Evolutionary conservation across 305 asterid genomes (phyloP).

Genomic region (Rubia tinctorum): DNA sequence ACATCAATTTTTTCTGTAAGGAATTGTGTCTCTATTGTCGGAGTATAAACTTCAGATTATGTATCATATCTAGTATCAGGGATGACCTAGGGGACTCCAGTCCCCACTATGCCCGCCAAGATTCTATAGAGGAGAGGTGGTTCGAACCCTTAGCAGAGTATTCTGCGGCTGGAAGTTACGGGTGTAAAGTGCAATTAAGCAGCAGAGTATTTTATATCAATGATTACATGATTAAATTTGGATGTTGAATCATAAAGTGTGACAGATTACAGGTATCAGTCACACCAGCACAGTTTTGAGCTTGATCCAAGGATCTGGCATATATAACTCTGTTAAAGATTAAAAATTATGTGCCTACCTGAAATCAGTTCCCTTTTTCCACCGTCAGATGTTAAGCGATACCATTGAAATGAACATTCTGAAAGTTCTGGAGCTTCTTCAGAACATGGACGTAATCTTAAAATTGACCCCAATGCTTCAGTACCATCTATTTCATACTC

Average conservation of each 20-base stretch:
- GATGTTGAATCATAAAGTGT: not conserved
- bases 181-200: not conserved
- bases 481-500: slow-evolving; percentile 75
- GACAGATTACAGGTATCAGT: not conserved
- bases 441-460: slow-evolving; percentile 57
- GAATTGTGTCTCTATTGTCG: not conserved
- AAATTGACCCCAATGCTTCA: slow-evolving; percentile 76
- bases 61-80: not conserved
- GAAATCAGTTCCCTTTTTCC: slow-evolving; percentile 78
- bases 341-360: slow-evolving; percentile 30
- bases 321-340: not conserved
- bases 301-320: not conserved
- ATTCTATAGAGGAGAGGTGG: not conserved
- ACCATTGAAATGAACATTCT: slow-evolving; percentile 78
- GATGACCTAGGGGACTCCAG: not conserved
- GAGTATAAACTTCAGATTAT: not conserved
- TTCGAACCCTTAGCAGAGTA: not conserved
- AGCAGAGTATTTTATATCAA: not conserved
- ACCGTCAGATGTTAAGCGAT: slow-evolving; percentile 60
- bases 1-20: not conserved
- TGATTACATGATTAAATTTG: not conserved
- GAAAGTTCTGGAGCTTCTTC: slow-evolving; percentile 56
- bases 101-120: not conserved
- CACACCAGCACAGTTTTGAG: not conserved
- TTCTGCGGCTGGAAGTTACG: not conserved